Evolutionary conservation across 2,329 filamentous ascomycete species (phyloP), one percentile per base, ranked within the genome.

Genomic region (Didymella keratinophila): DNA sequence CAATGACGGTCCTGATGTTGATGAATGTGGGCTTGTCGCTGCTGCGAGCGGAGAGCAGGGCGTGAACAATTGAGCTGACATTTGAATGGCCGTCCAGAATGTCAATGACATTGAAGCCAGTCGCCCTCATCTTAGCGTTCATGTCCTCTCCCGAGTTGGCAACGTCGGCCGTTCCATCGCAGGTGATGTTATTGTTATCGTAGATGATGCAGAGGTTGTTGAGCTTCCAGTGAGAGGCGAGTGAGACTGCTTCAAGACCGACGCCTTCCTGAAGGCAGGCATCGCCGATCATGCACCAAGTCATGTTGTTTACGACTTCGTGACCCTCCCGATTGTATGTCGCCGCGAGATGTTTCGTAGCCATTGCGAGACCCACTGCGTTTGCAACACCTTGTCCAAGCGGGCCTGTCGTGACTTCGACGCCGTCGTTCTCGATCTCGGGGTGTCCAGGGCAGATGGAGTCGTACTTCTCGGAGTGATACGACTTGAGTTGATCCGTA

Each of bases 121-220:
- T 36, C 4, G 32, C 32, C 16, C 32, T 36, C 32, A 36, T 36
- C 32, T 36, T 87, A 7, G 78, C 71, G 55, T 87, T 86, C 64
- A 86, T 76, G 44, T 87, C 83, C 63, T 87, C 70, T 4, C 80
- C 52, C 9, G 52, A 55, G 30, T 55, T 55, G 37, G 52, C 52
- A 4, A 55, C 52, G 36, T 55, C 84, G 83, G 63, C 46, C 14
- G 50, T 53, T 1, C 84, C 84, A 58, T 86, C 84, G 63, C 84
- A 86, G 3, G 84, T 86, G 50, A 87, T 78, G 62, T 84, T 81
- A 71, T 87, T 86, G 71, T 87, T 86, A 63, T 87, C 85, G 63
- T 86, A 87, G 46, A 86, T 82, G 34, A 87, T 72, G 11, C 79
- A 80, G 4, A 87, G 72, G 69, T 87, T 87, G 73, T 83, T 81